phyloP scores from a whole-genome alignment of 1,139 yeast species.

The Diutina pseudorugosa region DNA sequence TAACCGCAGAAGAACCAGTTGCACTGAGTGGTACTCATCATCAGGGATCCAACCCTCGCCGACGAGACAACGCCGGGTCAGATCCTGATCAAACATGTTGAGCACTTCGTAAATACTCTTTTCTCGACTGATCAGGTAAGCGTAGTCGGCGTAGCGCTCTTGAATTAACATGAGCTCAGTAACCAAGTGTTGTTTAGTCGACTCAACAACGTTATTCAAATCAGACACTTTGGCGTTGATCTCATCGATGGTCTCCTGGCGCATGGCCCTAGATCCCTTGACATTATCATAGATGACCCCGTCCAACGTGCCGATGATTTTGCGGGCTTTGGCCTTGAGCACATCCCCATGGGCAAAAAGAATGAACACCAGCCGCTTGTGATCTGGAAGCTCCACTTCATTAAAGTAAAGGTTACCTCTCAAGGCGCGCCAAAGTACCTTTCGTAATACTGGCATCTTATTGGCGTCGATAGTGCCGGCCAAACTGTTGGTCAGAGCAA shows the following conservation, averaged over 20 bases:
- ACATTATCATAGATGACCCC: constrained; percentile 61
- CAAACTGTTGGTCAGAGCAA: constrained; percentile 9
- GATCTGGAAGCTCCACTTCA: constrained; percentile 30
- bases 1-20: background rate
- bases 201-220: constrained; percentile 44
- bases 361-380: constrained; percentile 65
- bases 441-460: constrained; percentile 33
- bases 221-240: constrained; percentile 41
- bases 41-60: constrained; percentile 97
- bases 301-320: constrained; percentile 74
- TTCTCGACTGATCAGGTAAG: constrained; percentile 48
- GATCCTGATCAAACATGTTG: constrained; percentile 76
- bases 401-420: constrained; percentile 43
- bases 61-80: constrained; percentile 72
- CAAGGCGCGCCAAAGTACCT: constrained; percentile 42
- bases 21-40: constrained; percentile 12
- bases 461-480: constrained; percentile 38
- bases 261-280: constrained; percentile 35
- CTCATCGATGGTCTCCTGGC: constrained; percentile 49
- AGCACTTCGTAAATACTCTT: constrained; percentile 62
- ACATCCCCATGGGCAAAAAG: constrained; percentile 82
- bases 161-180: constrained; percentile 67
- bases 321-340: constrained; percentile 53
- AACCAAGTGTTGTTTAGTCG: constrained; percentile 57
- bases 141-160: constrained; percentile 28